phyloP scores from a whole-genome alignment of 2,329 filamentous ascomycete species.

The Teratosphaeria pseudoeucalypti region DNA sequence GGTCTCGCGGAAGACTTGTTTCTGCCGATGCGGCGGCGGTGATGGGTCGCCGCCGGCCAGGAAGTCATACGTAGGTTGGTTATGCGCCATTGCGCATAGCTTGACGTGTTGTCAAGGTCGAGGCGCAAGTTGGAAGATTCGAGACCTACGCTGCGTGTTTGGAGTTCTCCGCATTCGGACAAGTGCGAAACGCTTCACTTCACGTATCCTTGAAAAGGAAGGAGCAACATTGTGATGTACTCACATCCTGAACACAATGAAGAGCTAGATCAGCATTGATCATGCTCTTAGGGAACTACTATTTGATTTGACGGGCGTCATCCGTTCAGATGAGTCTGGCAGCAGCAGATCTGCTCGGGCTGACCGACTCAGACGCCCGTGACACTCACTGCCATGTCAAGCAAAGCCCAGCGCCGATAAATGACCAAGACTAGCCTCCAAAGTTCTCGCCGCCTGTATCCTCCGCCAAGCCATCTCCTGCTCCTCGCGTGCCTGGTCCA shows the following conservation, averaged over 20 bases:
- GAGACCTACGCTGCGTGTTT: neutral
- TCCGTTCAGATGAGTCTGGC: no score
- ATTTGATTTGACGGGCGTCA: no score
- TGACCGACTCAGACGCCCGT: no score
- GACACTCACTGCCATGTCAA: neutral
- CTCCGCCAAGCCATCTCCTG: neutral
- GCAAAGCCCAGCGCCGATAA: neutral
- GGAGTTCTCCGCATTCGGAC: neutral
- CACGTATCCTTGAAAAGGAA: neutral
- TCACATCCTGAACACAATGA: neutral
- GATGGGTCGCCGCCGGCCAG: conserved; percentile 31
- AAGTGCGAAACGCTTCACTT: neutral
- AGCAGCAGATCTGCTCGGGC: no score
- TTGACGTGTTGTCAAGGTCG: neutral
- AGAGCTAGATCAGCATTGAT: neutral
- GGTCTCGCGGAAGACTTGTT: conserved; percentile 32
- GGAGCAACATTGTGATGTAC: neutral
- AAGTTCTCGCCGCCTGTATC: neutral
- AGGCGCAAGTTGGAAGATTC: neutral
- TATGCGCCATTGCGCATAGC: conserved; percentile 18
- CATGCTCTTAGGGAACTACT: neutral
- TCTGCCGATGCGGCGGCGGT: conserved; percentile 18
- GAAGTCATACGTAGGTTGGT: conserved; percentile 40
- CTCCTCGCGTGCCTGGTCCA: neutral
- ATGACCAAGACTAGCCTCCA: neutral